Evolutionary conservation across 345 rosid genomes (phyloP), one percentile per base, ranked within the genome.

Genomic region (Bretschneidera sinensis): DNA sequence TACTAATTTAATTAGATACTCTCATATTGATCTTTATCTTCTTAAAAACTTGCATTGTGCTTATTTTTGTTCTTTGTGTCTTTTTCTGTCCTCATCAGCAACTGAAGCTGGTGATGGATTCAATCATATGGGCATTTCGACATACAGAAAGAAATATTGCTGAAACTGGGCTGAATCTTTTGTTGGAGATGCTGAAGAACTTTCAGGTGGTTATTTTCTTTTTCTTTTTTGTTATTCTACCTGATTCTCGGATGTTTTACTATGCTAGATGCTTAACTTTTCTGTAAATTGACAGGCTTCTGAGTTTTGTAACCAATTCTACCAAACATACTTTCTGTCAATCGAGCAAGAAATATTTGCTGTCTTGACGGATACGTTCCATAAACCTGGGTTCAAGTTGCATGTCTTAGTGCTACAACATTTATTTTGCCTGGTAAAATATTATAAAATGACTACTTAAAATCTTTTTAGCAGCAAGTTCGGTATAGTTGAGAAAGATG

Each of bases 91-190:
- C 19, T 5, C 63, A 43, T 34, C 88, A 87, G 98, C 99, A 95
- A 88, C 71, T 95, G 35, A 95, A 88, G 85, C 88, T 95, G 57
- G 98, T 95, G 39, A 91, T 91, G 97, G 99, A 95, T 74, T 88
- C 98, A 43, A 95, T 95, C 56, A 95, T 95, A 66, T 91, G 98
- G 99, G 99, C 99, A 64, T 95, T 95, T 74, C 91, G 99, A 74
- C 99, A 95, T 81, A 95, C 97, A 10, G 99, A 95, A 70, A 79
- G 99, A 76, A 95, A 95, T 63, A 95, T 95, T 23, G 99, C 99
- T 24, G 97, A 95, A 79, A 91, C 99, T 45, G 99, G 97, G 77
- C 75, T 95, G 52, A 91, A 83, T 74, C 88, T 95, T 28, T 70
- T 95, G 56, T 69, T 95, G 74, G 99, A 85, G 80, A 91, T 95